A percentile compares a stretch with the other conserved stretches of the same genome.
phyloP scores from a whole-genome alignment of 768 basidiomycete species.

The Lentinula guzmanii region DNA sequence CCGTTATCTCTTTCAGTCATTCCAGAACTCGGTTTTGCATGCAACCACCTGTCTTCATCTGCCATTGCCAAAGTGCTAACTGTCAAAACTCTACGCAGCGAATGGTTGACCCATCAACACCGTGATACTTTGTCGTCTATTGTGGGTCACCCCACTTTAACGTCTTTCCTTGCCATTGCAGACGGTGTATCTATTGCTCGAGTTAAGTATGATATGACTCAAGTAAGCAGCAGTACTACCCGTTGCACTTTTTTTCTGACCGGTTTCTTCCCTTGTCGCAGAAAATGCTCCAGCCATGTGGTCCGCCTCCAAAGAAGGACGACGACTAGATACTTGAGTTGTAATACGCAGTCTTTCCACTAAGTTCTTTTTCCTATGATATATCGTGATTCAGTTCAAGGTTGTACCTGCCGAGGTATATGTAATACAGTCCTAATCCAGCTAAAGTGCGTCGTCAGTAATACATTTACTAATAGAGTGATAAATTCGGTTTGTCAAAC shows the following conservation, averaged over 20 bases:
- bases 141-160: constrained; percentile 81
- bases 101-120: constrained; percentile 97
- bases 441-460: background rate
- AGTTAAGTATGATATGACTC: constrained; percentile 90
- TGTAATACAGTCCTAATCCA: background rate
- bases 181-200: constrained; percentile 92
- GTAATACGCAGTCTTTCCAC: background rate
- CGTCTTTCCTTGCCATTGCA: constrained; percentile 86
- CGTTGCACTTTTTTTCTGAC: constrained; percentile 30
- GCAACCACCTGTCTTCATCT: constrained; percentile 1
- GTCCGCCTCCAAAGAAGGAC: constrained; percentile 85
- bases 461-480: background rate
- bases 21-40: background rate
- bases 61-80: background rate
- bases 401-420: background rate
- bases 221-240: constrained; percentile 47
- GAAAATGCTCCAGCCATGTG: constrained; percentile 95
- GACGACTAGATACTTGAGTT: constrained; percentile 49
- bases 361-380: too few relatives aligned
- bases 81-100: constrained; percentile 40
- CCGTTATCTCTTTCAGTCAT: background rate
- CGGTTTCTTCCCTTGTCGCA: constrained; percentile 34
- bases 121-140: constrained; percentile 93
- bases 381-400: too few relatives aligned
- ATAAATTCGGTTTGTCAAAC: background rate